Percentiles rank a stretch among this genome's conserved stretches.
phyloP scores from a whole-genome alignment of 164 flowering plant genomes.

The Nymphaea colorata region DNA sequence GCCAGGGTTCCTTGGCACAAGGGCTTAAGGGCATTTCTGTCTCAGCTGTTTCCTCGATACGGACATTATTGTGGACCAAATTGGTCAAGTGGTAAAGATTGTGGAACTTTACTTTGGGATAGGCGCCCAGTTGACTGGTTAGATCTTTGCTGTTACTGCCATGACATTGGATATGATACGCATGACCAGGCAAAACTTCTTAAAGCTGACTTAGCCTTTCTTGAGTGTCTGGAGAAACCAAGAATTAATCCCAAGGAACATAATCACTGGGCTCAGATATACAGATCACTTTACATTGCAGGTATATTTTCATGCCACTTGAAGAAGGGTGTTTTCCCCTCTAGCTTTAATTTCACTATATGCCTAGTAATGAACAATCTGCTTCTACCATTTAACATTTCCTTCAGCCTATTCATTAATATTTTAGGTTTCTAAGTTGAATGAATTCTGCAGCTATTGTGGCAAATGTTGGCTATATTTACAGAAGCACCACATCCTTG shows the following conservation, averaged over 20 bases:
- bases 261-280: conserved; percentile 41
- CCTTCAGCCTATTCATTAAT: background rate
- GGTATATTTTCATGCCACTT: conserved; percentile 25
- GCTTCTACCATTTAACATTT: background rate
- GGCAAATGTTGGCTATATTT: too few species aligned
- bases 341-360: background rate
- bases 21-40: conserved; percentile 68
- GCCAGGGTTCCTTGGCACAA: conserved; percentile 91
- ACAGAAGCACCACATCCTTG: too few species aligned
- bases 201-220: conserved; percentile 86
- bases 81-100: conserved; percentile 93
- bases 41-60: conserved; percentile 80
- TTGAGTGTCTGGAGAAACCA: conserved; percentile 84
- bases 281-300: conserved; percentile 77
- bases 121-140: conserved; percentile 85
- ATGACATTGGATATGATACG: conserved; percentile 80
- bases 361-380: background rate
- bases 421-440: too few species aligned
- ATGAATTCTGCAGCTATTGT: too few species aligned
- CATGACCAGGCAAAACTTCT: conserved; percentile 80
- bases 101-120: conserved; percentile 81
- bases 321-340: background rate
- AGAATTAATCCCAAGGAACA: conserved; percentile 51
- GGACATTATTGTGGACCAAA: conserved; percentile 98
- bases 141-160: conserved; percentile 94